Evolutionary conservation across 2,329 filamentous ascomycete species (phyloP), one percentile per base, ranked within the genome.

Genomic region (Colletotrichum lini): DNA sequence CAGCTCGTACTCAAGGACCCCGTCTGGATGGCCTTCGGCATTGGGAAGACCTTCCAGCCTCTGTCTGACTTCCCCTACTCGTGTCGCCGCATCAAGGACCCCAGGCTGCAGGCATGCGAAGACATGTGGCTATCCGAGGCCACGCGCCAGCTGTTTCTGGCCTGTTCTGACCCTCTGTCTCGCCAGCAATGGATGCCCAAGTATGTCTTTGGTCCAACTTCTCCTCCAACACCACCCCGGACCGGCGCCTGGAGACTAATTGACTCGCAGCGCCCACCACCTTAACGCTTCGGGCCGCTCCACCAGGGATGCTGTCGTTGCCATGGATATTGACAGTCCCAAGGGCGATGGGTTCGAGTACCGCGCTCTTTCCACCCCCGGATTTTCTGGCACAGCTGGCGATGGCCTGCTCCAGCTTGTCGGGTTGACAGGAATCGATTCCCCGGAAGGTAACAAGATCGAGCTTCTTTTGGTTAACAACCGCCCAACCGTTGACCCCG

Each of bases 61-160:
- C 71, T 80, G 18, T 67, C 70, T 53, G 74, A 77, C 49, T 80
- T 79, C 50, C 75, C 77, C 23, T 79, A 79, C 71, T 70, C 72
- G 12, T 80, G 78, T 57, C 78, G 75, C 2, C 75, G 78, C 38
- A 76, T 80, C 16, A 57, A 75, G 18, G 66, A 80, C 52, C 69
- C 73, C n/a, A 68, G 67, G 23, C 68, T 80, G 26, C 74, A 78
- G 50, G 65, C 69, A 60, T 80, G 78, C 73, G 78, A 80, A 73
- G 79, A 80, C 52, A 78, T 80, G 77, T 80, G 77, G 78, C 61
- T 80, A 1, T 79, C 76, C 16, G 77, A 79, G 61, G 40, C 70
- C 23, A 78, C 76, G n/a, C 73, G 78, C 15, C 74, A 77, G 53
- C 70, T 80, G 12, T 80, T 79, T 61, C 75, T 80, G 7, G 78